phyloP scores from a whole-genome alignment of 768 basidiomycete species.

The Mycena maculata region DNA sequence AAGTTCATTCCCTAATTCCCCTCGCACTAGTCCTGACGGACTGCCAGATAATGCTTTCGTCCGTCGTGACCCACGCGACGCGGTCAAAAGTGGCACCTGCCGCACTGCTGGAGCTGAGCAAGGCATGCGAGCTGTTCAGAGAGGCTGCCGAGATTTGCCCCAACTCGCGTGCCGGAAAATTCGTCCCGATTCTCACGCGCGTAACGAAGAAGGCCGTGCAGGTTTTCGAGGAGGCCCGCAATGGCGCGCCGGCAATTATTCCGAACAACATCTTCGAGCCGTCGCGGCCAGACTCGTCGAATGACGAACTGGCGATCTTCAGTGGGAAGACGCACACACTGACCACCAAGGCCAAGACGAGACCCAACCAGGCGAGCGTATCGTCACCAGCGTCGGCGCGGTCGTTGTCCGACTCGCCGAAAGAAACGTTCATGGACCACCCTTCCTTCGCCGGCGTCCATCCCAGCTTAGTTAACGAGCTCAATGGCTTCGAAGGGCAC shows the following conservation, averaged over 20 bases:
- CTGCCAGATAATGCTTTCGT: slow-evolving; percentile 76
- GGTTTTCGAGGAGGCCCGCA: slow-evolving; percentile 59
- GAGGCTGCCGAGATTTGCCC: slow-evolving; percentile 55
- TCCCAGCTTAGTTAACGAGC: slow-evolving; percentile 66
- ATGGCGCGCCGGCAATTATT: slow-evolving; percentile 56
- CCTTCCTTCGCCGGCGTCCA: slow-evolving; percentile 63
- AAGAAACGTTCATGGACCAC: slow-evolving; percentile 47
- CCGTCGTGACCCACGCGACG: slow-evolving; percentile 78
- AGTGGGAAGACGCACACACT: slow-evolving; percentile 80
- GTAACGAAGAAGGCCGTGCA: slow-evolving; percentile 71
- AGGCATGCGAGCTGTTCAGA: slow-evolving; percentile 74
- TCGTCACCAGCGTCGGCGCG: slow-evolving; percentile 38
- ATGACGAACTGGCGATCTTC: slow-evolving; percentile 81
- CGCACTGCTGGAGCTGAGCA: slow-evolving; percentile 73
- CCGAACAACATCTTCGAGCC: slow-evolving; percentile 71
- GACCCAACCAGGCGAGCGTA: slow-evolving; percentile 18
- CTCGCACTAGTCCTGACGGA: not conserved
- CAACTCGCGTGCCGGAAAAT: slow-evolving; percentile 67
- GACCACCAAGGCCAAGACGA: slow-evolving; percentile 54
- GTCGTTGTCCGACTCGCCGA: slow-evolving; percentile 47
- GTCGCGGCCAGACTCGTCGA: slow-evolving; percentile 55
- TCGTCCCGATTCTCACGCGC: slow-evolving; percentile 74
- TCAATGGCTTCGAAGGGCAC: slow-evolving; percentile 66
- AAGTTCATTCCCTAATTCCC: slow-evolving; percentile 34
- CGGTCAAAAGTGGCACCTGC: slow-evolving; percentile 77